Conservation (phyloP, 2,329 filamentous ascomycete species). For the Ophiostoma piceae region DNA sequence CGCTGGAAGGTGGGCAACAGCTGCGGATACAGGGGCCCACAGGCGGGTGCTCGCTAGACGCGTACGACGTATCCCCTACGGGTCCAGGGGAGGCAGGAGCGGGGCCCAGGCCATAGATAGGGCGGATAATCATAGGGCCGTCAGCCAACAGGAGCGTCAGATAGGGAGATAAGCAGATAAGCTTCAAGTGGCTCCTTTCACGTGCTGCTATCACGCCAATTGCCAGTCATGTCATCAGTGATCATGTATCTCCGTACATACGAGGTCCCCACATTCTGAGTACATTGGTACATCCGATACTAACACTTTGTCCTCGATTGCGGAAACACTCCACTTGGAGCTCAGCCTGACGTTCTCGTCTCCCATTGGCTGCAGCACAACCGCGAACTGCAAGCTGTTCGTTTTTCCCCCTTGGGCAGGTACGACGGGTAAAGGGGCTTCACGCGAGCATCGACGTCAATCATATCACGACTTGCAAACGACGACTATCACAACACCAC, state of each 20-base stretch:
- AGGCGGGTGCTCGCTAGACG: slow-evolving; percentile 5
- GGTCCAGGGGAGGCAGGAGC: slow-evolving; percentile 3
- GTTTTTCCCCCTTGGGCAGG: slow-evolving; percentile 16
- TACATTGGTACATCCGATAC: background rate
- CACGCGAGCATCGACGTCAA: slow-evolving; percentile 12
- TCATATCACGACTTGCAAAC: background rate
- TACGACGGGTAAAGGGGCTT: background rate
- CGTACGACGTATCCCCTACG: slow-evolving; percentile 13
- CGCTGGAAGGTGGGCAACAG: background rate
- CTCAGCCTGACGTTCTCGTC: slow-evolving; percentile 15
- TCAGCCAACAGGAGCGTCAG: background rate
- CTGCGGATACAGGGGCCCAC: slow-evolving; percentile 10
- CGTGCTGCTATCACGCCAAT: slow-evolving; percentile 9
- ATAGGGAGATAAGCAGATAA: background rate
- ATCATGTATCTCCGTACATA: background rate
- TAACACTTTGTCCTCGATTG: background rate
- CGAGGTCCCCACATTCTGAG: background rate
- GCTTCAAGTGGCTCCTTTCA: background rate
- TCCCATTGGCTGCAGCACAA: slow-evolving; percentile 20
- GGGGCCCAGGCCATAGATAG: background rate
- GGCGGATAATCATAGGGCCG: slow-evolving; percentile 16
- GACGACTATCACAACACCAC: background rate
- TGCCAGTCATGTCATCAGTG: background rate
- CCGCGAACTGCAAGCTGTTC: slow-evolving; percentile 27
- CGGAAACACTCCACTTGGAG: background rate